Evolutionary conservation across 192 early-diverging fungal genomes (phyloP).

Genomic region (Entomortierella beljakovae): DNA sequence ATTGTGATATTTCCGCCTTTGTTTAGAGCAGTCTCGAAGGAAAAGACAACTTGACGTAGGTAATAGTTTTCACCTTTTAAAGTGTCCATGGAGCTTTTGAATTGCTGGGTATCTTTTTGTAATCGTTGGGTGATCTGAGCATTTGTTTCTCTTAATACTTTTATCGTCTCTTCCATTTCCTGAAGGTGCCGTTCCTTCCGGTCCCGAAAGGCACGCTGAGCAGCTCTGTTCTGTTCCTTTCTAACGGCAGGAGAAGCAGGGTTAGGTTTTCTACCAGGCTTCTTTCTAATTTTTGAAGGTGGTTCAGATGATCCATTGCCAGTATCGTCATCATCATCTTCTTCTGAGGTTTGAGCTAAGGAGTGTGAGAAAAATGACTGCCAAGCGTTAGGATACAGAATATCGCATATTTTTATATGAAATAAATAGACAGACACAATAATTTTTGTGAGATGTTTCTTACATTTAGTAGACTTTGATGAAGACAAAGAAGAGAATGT

Average conservation of each 20-base stretch:
- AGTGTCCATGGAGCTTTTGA: slow-evolving; percentile 41
- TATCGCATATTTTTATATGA: neutral
- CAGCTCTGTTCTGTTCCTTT: slow-evolving; percentile 87
- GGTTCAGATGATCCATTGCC: slow-evolving; percentile 19
- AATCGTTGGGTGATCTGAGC: slow-evolving; percentile 45
- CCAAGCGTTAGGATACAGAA: neutral
- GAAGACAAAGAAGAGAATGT: slow-evolving; percentile 1
- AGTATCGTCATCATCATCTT: slow-evolving; percentile 14
- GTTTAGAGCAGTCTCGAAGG: slow-evolving; percentile 54
- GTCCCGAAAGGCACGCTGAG: slow-evolving; percentile 91
- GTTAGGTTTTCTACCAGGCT: slow-evolving; percentile 68
- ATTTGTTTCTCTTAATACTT: slow-evolving; percentile 68
- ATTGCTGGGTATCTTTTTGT: slow-evolving; percentile 44
- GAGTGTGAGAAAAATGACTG: neutral
- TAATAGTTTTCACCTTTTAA: slow-evolving; percentile 58
- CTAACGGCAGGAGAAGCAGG: slow-evolving; percentile 67
- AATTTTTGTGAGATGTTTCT: neutral
- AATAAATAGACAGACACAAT: neutral
- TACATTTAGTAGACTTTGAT: slow-evolving; percentile 1
- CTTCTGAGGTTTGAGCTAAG: slow-evolving; percentile 11
- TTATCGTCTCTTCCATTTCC: slow-evolving; percentile 78
- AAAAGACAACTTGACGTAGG: slow-evolving; percentile 56
- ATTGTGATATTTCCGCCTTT: slow-evolving; percentile 30
- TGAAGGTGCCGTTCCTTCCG: slow-evolving; percentile 82
- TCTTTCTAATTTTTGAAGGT: slow-evolving; percentile 58